phyloP scores from a whole-genome alignment of 2,329 filamentous ascomycete genomes.

The Zasmidium cellare region DNA sequence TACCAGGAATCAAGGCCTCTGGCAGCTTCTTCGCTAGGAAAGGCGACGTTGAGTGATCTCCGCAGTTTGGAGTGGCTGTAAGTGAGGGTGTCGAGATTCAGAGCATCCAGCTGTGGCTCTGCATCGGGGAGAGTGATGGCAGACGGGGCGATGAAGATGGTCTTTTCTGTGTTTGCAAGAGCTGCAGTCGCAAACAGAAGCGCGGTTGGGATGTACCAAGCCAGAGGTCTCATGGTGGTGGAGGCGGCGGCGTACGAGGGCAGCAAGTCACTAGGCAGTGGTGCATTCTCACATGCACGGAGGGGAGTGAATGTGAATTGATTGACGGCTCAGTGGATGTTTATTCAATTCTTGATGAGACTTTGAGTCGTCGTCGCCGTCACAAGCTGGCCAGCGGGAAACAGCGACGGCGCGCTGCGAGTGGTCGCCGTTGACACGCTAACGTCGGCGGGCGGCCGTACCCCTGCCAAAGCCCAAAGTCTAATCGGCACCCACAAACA shows the following conservation, averaged over 20 bases:
- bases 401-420: not conserved
- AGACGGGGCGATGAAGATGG: slow-evolving; percentile 76
- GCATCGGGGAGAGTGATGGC: slow-evolving; percentile 56
- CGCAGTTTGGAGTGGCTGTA: slow-evolving; percentile 57
- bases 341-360: not conserved
- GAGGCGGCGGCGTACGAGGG: not conserved
- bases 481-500: slow-evolving; percentile 13
- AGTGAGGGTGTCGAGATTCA: slow-evolving; percentile 66
- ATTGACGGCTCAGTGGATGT: too few species aligned
- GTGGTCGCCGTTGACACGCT: not conserved
- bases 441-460: not conserved
- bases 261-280: not conserved
- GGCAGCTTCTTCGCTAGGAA: slow-evolving; percentile 58
- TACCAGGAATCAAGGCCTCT: slow-evolving; percentile 73
- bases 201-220: slow-evolving; percentile 22
- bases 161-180: slow-evolving; percentile 82
- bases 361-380: not conserved
- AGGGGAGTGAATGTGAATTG: not conserved
- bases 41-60: slow-evolving; percentile 65
- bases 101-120: slow-evolving; percentile 58
- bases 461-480: slow-evolving; percentile 1
- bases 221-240: slow-evolving; percentile 28
- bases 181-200: slow-evolving; percentile 24
- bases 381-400: not conserved
- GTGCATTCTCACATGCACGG: not conserved